These are phyloP conservation scores for Apiotrichum siamense DNA, from an alignment of 1,284 basidiomycete species.

Conservation along the genomic window DNA sequence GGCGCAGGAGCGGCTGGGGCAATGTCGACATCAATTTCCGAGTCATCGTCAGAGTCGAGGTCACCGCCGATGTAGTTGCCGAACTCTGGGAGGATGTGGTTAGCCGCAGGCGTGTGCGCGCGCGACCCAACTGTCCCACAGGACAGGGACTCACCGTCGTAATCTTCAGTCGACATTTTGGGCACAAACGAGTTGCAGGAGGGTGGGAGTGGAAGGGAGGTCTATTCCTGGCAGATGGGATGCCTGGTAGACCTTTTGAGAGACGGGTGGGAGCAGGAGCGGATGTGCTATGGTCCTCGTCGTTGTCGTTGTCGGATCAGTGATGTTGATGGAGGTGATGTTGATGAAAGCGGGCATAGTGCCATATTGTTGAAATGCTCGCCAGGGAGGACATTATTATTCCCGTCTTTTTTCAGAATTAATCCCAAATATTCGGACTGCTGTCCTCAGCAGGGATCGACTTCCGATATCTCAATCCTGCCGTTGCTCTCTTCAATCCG, in stretches of 20 bases:
- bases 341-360: not conserved
- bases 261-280: not conserved
- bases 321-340: not conserved
- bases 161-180: slow-evolving; percentile 47
- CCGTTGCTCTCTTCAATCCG: not conserved
- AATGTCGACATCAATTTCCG: slow-evolving; percentile 32
- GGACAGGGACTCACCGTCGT: slow-evolving; percentile 41
- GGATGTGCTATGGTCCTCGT: not conserved
- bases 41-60: slow-evolving; percentile 79
- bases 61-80: slow-evolving; percentile 94
- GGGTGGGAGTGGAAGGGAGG: not conserved
- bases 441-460: too few relatives aligned
- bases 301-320: not conserved
- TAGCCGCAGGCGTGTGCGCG: too few relatives aligned
- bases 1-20: slow-evolving; percentile 12
- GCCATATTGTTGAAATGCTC: not conserved
- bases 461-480: not conserved
- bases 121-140: too few relatives aligned
- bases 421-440: slow-evolving; percentile 23
- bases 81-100: slow-evolving; percentile 54
- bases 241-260: not conserved
- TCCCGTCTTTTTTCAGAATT: slow-evolving; percentile 9
- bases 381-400: slow-evolving; percentile 1
- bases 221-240: too few relatives aligned
- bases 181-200: not conserved